Percentiles rank a stretch among this genome's conserved stretches.
phyloP scores from a whole-genome alignment of 768 basidiomycete genomes.

The Hydnomerulius pinastri region DNA sequence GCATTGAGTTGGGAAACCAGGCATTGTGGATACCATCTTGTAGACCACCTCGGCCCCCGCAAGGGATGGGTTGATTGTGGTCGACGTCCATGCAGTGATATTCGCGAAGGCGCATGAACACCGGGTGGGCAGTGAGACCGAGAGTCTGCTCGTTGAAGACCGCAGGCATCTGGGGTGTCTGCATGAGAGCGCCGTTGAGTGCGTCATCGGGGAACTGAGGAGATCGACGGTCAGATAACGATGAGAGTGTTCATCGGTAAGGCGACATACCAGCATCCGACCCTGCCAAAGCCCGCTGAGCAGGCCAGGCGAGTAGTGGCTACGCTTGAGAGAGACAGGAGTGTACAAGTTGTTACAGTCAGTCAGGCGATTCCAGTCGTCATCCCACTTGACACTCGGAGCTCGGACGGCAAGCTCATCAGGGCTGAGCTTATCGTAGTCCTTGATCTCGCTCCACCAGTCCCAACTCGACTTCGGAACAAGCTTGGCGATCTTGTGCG shows the following conservation, averaged over 20 bases:
- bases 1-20: constrained; percentile 36
- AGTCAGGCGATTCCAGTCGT: constrained; percentile 57
- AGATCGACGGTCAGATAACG: background rate
- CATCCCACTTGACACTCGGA: constrained; percentile 52
- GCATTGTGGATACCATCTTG: constrained; percentile 44
- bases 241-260: background rate
- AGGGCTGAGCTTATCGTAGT: constrained; percentile 21
- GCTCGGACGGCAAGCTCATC: constrained; percentile 27
- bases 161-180: constrained; percentile 22
- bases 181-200: constrained; percentile 21
- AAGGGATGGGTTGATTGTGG: constrained; percentile 34
- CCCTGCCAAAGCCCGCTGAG: constrained; percentile 66
- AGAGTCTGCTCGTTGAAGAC: constrained; percentile 37
- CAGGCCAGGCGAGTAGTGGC: constrained; percentile 50
- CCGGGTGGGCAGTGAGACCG: constrained; percentile 45
- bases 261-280: constrained; percentile 54
- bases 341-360: constrained; percentile 45
- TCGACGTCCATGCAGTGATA: constrained; percentile 45
- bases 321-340: constrained; percentile 28
- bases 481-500: constrained; percentile 38
- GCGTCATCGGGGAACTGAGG: constrained; percentile 22
- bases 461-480: constrained; percentile 14
- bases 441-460: constrained; percentile 22
- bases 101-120: constrained; percentile 63
- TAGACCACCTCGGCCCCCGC: constrained; percentile 21